Percentiles rank a stretch among this genome's conserved stretches.
Conservation (phyloP, 139 green algal species). For the Zygnema circumcarinatum region DNA sequence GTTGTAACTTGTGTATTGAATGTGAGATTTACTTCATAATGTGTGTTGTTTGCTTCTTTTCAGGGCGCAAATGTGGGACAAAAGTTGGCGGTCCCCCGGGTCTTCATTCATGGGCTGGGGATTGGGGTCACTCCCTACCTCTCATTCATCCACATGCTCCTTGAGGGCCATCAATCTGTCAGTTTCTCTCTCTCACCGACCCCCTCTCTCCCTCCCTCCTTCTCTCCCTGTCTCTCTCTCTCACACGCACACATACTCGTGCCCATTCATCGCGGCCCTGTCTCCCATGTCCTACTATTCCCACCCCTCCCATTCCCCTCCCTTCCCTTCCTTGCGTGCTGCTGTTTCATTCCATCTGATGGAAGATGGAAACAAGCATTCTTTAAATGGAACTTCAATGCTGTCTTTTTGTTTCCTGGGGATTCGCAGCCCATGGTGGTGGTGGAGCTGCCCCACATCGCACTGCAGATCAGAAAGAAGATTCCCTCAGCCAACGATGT, state of each 20-base stretch:
- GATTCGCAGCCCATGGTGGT: constrained; percentile 14
- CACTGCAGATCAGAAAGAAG: constrained; percentile 6
- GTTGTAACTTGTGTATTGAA: too few species aligned
- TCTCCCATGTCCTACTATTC: background rate
- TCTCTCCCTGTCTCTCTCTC: constrained; percentile 40
- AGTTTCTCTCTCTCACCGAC: background rate
- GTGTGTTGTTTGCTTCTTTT: too few species aligned
- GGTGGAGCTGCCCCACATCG: constrained; percentile 49
- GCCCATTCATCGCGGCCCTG: background rate
- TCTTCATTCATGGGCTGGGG: constrained; percentile 46
- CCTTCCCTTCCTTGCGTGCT: too few species aligned
- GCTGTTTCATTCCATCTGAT: too few species aligned
- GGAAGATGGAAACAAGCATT: too few species aligned
- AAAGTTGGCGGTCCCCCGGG: background rate
- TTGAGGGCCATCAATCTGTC: constrained; percentile 8
- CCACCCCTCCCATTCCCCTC: too few species aligned
- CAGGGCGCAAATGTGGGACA: too few species aligned
- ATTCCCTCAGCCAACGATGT: constrained; percentile 36
- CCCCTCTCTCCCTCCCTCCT: constrained; percentile 38
- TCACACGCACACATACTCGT: background rate
- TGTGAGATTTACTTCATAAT: too few species aligned
- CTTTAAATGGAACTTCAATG: too few species aligned
- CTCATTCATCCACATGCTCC: constrained; percentile 28
- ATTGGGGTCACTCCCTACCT: constrained; percentile 50
- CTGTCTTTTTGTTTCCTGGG: background rate